These are phyloP conservation scores for Stephania yunnanensis DNA, from an alignment of 164 flowering plant genomes.

Conservation along the genomic window DNA sequence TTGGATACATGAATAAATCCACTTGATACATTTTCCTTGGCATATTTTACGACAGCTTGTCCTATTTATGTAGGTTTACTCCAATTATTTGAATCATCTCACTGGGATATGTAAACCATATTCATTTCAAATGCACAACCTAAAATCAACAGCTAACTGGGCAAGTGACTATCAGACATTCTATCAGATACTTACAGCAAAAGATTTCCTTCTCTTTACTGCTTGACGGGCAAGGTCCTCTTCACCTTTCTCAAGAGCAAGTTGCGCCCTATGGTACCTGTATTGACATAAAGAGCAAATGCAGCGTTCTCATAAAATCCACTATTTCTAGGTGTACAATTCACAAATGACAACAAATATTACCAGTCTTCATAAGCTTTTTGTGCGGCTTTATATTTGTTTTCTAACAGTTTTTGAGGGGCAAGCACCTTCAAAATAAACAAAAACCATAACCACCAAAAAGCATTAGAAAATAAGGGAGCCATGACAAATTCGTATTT, in stretches of 20 bases:
- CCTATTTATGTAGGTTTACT: neutral
- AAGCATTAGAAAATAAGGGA: neutral
- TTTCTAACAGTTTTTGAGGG: conserved; percentile 84
- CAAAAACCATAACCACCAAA: conserved; percentile 1
- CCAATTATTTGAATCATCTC: neutral
- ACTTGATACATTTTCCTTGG: no score
- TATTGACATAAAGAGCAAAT: conserved; percentile 1
- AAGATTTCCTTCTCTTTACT: conserved; percentile 78
- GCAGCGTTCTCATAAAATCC: neutral
- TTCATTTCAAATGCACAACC: neutral
- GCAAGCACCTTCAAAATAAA: conserved; percentile 62
- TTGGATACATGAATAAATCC: neutral
- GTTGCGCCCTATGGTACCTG: conserved; percentile 81
- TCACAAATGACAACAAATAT: neutral
- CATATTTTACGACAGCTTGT: neutral
- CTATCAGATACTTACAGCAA: conserved; percentile 49
- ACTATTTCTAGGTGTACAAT: neutral
- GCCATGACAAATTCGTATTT: neutral
- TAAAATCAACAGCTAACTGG: neutral
- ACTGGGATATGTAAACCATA: neutral
- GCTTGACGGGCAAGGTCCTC: conserved; percentile 96
- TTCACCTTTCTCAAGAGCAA: conserved; percentile 82
- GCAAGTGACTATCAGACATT: neutral
- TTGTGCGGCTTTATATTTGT: conserved; percentile 76
- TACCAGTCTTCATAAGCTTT: conserved; percentile 93